Conservation (phyloP, 805 yeast genomes). For the Hagleromyces aurorensis region DNA sequence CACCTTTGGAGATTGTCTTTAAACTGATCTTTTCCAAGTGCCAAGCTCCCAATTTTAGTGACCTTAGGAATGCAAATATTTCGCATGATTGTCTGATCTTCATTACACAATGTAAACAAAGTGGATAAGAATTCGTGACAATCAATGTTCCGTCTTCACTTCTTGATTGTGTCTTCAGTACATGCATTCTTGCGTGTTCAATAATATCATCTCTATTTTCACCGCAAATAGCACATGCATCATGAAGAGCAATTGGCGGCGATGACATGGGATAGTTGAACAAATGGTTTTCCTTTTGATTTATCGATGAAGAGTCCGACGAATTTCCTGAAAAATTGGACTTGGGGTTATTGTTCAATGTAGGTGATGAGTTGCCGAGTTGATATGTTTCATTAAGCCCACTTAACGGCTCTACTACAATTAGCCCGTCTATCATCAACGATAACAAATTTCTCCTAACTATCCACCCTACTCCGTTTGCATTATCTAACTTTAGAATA, state of each 20-base stretch:
- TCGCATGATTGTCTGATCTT: conserved; percentile 80
- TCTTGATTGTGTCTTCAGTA: conserved; percentile 42
- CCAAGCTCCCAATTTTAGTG: conserved; percentile 53
- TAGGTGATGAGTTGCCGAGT: conserved; percentile 18
- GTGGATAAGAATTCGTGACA: conserved; percentile 43
- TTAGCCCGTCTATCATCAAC: conserved; percentile 70
- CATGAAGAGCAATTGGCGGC: conserved; percentile 67
- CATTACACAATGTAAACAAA: conserved; percentile 75
- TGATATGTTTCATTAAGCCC: conserved; percentile 73
- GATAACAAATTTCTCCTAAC: conserved; percentile 53
- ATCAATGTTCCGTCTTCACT: conserved; percentile 26
- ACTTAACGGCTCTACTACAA: conserved; percentile 77
- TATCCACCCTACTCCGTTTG: conserved; percentile 58
- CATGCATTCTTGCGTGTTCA: conserved; percentile 72
- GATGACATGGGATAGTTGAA: conserved; percentile 39
- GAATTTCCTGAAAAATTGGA: conserved; percentile 5
- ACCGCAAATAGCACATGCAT: conserved; percentile 79
- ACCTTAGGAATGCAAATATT: conserved; percentile 65
- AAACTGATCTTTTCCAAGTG: conserved; percentile 39
- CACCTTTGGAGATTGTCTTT: conserved; percentile 13
- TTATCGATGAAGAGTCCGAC: conserved; percentile 1
- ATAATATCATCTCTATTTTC: conserved; percentile 63
- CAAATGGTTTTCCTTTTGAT: conserved; percentile 31
- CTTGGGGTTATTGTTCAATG: conserved; percentile 1
- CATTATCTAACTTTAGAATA: conserved; percentile 50